A percentile compares a stretch with the other conserved stretches of the same genome.
Evolutionary conservation across 139 green algal genomes (phyloP).

Genomic region (Zygnema circumcarinatum): DNA sequence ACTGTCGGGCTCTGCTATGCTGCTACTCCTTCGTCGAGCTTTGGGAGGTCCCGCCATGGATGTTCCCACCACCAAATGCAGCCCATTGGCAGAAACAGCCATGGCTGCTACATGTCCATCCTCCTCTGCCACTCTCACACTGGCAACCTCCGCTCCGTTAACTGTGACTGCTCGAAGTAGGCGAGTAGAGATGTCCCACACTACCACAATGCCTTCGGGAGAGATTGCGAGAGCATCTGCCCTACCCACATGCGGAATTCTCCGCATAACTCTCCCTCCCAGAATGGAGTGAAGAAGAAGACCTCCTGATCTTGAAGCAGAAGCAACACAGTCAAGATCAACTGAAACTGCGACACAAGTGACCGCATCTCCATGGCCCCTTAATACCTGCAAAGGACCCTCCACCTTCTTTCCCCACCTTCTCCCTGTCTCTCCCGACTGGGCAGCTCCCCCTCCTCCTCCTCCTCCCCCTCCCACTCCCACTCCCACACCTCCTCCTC

Average conservation of each 20-base stretch:
- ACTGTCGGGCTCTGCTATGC: too few relatives aligned
- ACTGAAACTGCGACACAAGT: conserved; percentile 67
- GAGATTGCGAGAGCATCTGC: conserved; percentile 26
- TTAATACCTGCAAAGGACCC: conserved; percentile 61
- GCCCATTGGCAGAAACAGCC: conserved; percentile 31
- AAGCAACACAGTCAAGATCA: conserved; percentile 71
- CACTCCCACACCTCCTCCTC: neutral
- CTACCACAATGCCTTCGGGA: conserved; percentile 17
- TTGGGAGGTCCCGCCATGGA: too few relatives aligned
- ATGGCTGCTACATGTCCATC: conserved; percentile 20
- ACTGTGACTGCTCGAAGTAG: conserved; percentile 29
- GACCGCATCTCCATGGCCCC: conserved; percentile 69
- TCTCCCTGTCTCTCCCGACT: neutral
- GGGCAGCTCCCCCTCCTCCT: neutral
- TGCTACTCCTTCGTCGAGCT: too few relatives aligned
- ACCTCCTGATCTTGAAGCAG: conserved; percentile 41
- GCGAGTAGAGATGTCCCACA: neutral
- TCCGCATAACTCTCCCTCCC: conserved; percentile 65
- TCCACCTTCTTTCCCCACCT: conserved; percentile 42
- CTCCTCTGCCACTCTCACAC: neutral
- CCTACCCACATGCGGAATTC: conserved; percentile 37
- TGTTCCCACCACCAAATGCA: conserved; percentile 23
- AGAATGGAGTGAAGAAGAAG: conserved; percentile 54
- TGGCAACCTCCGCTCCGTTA: conserved; percentile 25
- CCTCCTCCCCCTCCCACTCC: neutral